Percentiles rank a stretch among this genome's conserved stretches.
These are phyloP conservation scores for Rachicladosporium sp. DNA, from an alignment of 2,329 filamentous ascomycete species.

Conservation along the genomic window DNA sequence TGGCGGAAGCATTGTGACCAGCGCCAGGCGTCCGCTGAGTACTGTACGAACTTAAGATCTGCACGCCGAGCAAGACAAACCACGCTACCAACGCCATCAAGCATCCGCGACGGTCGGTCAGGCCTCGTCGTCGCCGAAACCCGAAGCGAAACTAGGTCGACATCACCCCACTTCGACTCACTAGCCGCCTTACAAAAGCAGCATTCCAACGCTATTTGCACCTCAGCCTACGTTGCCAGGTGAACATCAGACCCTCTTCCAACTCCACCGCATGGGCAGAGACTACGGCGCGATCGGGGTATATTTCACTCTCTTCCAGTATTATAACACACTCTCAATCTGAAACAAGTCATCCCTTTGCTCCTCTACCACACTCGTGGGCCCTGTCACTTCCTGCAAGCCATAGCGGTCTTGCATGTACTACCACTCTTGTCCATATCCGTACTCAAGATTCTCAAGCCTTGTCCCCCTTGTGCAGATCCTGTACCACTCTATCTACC, in stretches of 20 bases:
- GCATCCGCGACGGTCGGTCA: neutral
- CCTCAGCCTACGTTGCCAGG: slow-evolving; percentile 3
- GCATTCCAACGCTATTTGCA: neutral
- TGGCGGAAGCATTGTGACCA: too few relatives aligned
- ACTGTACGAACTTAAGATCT: neutral
- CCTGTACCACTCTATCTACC: neutral
- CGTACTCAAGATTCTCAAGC: slow-evolving; percentile 6
- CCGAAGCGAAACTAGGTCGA: neutral
- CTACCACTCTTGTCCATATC: slow-evolving; percentile 5
- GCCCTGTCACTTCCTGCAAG: neutral
- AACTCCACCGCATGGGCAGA: slow-evolving; percentile 1
- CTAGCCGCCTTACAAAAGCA: neutral
- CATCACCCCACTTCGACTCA: neutral
- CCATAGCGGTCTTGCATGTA: slow-evolving; percentile 7
- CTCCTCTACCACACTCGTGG: slow-evolving; percentile 1
- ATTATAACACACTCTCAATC: slow-evolving; percentile 4
- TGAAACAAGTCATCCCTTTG: slow-evolving; percentile 3
- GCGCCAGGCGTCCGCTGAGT: too few relatives aligned
- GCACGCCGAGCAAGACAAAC: neutral
- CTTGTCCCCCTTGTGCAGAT: slow-evolving; percentile 5
- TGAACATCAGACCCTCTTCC: slow-evolving; percentile 5
- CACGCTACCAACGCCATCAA: neutral
- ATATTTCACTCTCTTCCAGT: slow-evolving; percentile 5
- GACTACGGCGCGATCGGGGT: slow-evolving; percentile 2
- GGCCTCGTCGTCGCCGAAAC: too few relatives aligned